A percentile compares a stretch with the other conserved stretches of the same genome.
Evolutionary conservation across 441 rosid genomes (phyloP).

Genomic region (Euphorbia schlechtendalii): DNA sequence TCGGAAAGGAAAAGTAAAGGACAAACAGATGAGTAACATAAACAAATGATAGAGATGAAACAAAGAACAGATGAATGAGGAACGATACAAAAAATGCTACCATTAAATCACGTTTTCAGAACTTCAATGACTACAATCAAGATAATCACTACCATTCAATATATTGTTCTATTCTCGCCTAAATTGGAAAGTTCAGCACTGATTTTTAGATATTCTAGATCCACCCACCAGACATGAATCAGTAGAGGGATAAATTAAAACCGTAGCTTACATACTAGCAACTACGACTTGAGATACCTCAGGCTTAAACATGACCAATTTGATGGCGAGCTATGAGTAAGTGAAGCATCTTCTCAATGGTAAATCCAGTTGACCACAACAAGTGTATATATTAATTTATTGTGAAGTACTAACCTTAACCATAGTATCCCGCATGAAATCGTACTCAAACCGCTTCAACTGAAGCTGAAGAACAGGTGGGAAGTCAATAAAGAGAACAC

Average conservation of each 20-base stretch:
- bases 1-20: background rate
- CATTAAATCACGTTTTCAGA: background rate
- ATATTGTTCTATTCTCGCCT: background rate
- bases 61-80: no score
- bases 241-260: background rate
- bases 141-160: background rate
- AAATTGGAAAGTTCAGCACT: background rate
- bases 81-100: background rate
- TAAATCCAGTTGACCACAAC: background rate
- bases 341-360: background rate
- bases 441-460: constrained; percentile 90
- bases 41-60: no score
- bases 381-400: background rate
- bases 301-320: background rate
- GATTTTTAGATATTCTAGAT: background rate
- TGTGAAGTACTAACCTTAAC: constrained; percentile 63
- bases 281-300: background rate
- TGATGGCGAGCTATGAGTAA: background rate
- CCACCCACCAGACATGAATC: background rate
- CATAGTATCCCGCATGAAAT: constrained; percentile 86
- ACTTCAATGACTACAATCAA: background rate
- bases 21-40: no score
- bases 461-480: constrained; percentile 99
- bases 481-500: constrained; percentile 83
- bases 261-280: background rate